These are phyloP conservation scores for Erigeron canadensis DNA, from an alignment of 129 eudicot genomes.

Conservation along the genomic window DNA sequence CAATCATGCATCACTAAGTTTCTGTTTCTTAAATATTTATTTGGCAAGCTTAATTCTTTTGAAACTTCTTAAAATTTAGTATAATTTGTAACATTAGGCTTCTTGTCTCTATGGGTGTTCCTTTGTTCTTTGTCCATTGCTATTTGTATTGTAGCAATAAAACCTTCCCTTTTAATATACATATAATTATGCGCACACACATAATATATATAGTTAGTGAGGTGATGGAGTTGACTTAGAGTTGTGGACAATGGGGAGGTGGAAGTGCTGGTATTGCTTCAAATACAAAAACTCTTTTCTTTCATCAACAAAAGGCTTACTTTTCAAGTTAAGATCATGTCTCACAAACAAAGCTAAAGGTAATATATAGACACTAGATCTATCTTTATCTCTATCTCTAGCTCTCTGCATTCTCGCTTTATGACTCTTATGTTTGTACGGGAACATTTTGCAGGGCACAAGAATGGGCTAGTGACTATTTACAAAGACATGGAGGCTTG, in stretches of 20 bases:
- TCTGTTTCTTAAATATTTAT: neutral
- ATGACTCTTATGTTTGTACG: neutral
- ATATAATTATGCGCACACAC: neutral
- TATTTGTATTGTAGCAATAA: conserved; percentile 39
- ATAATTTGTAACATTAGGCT: conserved; percentile 33
- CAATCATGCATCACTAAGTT: neutral
- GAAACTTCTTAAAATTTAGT: conserved; percentile 1
- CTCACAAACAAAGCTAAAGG: conserved; percentile 57
- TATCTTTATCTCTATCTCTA: neutral
- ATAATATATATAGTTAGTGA: conserved; percentile 13
- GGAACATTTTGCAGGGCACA: conserved; percentile 33
- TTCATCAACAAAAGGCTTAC: conserved; percentile 43
- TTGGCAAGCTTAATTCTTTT: neutral
- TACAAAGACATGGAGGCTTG: conserved; percentile 80
- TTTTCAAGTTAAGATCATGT: conserved; percentile 46
- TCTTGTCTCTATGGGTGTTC: conserved; percentile 50
- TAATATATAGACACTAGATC: conserved; percentile 16
- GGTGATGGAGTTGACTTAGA: conserved; percentile 32
- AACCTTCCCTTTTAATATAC: neutral
- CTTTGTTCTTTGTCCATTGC: conserved; percentile 41
- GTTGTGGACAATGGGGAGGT: conserved; percentile 48
- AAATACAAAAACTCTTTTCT: conserved; percentile 43
- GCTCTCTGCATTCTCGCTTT: neutral
- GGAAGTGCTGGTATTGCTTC: conserved; percentile 50
- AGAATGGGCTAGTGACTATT: conserved; percentile 52